A percentile compares a stretch with the other conserved stretches of the same genome.
Conservation (phyloP, 2,329 filamentous ascomycete genomes). For the Escovopsis sp. region DNA sequence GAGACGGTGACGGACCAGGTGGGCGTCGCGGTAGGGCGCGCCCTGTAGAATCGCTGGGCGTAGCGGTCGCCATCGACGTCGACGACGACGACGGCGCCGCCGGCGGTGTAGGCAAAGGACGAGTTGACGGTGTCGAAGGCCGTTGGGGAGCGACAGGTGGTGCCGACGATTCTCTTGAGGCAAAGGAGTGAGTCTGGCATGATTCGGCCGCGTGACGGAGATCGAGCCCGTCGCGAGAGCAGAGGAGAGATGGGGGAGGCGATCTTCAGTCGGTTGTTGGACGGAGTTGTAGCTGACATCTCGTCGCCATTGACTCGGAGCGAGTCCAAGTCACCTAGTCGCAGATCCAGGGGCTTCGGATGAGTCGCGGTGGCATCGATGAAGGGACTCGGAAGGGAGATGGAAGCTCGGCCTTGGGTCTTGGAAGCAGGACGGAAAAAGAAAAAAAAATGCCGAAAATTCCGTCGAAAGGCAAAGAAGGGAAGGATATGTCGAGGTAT, state of each 20-base stretch:
- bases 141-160: slow-evolving; percentile 70
- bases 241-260: slow-evolving; percentile 69
- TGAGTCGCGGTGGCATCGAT: neutral
- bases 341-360: neutral
- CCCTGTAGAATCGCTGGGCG: slow-evolving; percentile 80
- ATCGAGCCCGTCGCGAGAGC: slow-evolving; percentile 45
- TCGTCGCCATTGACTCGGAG: slow-evolving; percentile 34
- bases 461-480: neutral
- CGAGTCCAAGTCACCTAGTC: neutral
- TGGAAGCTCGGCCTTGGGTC: neutral
- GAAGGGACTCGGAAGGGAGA: neutral
- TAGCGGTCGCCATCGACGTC: slow-evolving; percentile 49
- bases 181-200: slow-evolving; percentile 47
- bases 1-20: slow-evolving; percentile 42
- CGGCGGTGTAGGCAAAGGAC: slow-evolving; percentile 81
- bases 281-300: slow-evolving; percentile 42
- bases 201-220: slow-evolving; percentile 39
- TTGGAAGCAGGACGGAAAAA: neutral
- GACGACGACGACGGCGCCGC: slow-evolving; percentile 83
- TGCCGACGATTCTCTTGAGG: slow-evolving; percentile 76
- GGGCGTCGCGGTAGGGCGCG: slow-evolving; percentile 63
- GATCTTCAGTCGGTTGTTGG: slow-evolving; percentile 46
- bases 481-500: too few species aligned
- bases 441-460: neutral
- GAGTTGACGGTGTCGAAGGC: slow-evolving; percentile 71